Percentiles rank a stretch among this genome's conserved stretches.
Conservation (phyloP, 1,284 basidiomycete species). For the Pseudozyma hubeiensis region DNA sequence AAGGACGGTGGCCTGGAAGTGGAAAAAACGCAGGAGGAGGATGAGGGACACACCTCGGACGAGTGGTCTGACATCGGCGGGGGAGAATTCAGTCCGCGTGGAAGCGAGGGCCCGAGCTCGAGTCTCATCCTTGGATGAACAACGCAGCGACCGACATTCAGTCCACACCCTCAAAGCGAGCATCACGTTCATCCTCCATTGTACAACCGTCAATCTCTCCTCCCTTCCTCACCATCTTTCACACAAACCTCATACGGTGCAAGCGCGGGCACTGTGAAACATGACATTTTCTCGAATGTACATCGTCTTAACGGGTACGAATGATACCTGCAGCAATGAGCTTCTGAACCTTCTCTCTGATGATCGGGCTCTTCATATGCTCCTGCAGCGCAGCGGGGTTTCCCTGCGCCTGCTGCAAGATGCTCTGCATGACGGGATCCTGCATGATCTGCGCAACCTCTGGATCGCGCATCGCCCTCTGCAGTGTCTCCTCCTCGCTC, state of each 20-base stretch:
- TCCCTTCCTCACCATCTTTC: too few relatives aligned
- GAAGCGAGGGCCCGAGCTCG: slow-evolving; percentile 3
- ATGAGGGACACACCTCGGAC: slow-evolving; percentile 35
- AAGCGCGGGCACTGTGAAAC: too few relatives aligned
- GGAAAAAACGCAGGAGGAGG: background rate
- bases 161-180: too few relatives aligned
- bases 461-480: slow-evolving; percentile 95
- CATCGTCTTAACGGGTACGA: slow-evolving; percentile 56
- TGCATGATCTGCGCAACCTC: slow-evolving; percentile 81
- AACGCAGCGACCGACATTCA: background rate
- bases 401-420: slow-evolving; percentile 91
- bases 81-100: background rate
- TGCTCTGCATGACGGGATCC: slow-evolving; percentile 74
- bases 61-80: slow-evolving; percentile 58
- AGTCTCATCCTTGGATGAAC: slow-evolving; percentile 14
- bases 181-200: too few relatives aligned
- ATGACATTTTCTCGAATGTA: too few relatives aligned
- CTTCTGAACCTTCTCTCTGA: slow-evolving; percentile 88
- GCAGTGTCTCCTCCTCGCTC: slow-evolving; percentile 90
- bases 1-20: background rate
- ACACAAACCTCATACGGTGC: too few relatives aligned
- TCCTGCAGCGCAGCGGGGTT: slow-evolving; percentile 91
- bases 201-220: background rate
- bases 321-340: slow-evolving; percentile 94
- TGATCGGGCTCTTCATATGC: slow-evolving; percentile 89